These are phyloP conservation scores for Sphaceloma murrayae DNA, from an alignment of 2,329 filamentous ascomycete genomes.

Conservation along the genomic window DNA sequence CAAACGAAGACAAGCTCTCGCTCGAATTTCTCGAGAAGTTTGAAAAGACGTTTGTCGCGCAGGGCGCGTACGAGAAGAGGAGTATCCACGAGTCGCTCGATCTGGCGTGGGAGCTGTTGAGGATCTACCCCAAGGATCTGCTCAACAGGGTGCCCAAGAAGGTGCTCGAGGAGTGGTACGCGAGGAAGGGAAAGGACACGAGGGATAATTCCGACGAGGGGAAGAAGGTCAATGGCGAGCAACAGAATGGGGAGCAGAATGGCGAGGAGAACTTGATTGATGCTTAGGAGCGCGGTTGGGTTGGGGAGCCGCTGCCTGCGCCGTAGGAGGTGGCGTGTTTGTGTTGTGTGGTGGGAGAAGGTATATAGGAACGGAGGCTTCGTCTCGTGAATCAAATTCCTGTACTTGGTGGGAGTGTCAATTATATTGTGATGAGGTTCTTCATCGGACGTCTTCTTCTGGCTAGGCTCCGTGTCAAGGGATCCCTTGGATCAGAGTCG, in stretches of 20 bases:
- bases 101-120: constrained; percentile 87
- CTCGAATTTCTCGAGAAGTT: constrained; percentile 98
- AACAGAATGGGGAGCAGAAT: constrained; percentile 27
- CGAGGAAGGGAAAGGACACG: constrained; percentile 35
- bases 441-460: too few species aligned
- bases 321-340: constrained; percentile 6
- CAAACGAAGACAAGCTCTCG: constrained; percentile 91
- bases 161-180: constrained; percentile 44
- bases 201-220: constrained; percentile 33
- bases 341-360: constrained; percentile 1
- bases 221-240: constrained; percentile 23
- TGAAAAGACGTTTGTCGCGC: constrained; percentile 85
- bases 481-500: too few species aligned
- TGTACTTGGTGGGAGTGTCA: too few species aligned
- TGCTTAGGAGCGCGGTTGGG: constrained; percentile 17
- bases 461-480: too few species aligned
- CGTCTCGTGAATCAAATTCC: too few species aligned
- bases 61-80: constrained; percentile 85
- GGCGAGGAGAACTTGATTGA: constrained; percentile 21
- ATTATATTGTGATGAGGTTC: too few species aligned
- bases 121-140: constrained; percentile 96
- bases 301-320: neutral
- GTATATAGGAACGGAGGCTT: too few species aligned
- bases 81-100: constrained; percentile 90
- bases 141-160: constrained; percentile 68